Percentiles rank a stretch among this genome's conserved stretches.
Conservation (phyloP, 1,284 basidiomycete species). For the Heterobasidion occidentale region DNA sequence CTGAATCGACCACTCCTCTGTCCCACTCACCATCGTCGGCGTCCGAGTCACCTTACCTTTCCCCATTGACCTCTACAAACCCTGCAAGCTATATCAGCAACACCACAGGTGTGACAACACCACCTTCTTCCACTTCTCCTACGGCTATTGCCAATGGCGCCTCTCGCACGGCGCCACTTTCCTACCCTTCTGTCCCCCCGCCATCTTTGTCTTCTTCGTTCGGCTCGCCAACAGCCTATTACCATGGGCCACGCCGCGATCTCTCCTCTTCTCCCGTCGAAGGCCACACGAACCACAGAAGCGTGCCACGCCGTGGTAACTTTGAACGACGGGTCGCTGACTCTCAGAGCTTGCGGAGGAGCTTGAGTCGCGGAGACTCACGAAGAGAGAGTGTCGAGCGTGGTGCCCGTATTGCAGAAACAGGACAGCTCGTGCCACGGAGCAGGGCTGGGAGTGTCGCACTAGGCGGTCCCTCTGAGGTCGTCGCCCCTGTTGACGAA, state of each 20-base stretch:
- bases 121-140: constrained; percentile 50
- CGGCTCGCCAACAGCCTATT: constrained; percentile 46
- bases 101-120: constrained; percentile 56
- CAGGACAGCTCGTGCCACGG: constrained; percentile 43
- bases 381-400: constrained; percentile 52
- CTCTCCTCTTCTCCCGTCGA: constrained; percentile 40
- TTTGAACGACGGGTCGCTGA: constrained; percentile 32
- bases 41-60: constrained; percentile 32
- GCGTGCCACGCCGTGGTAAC: constrained; percentile 34
- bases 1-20: constrained; percentile 46
- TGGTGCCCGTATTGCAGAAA: constrained; percentile 58
- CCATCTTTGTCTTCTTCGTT: constrained; percentile 58
- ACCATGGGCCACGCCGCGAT: constrained; percentile 33
- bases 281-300: constrained; percentile 38
- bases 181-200: constrained; percentile 61
- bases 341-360: constrained; percentile 13
- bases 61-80: constrained; percentile 40
- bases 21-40: constrained; percentile 38
- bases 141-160: constrained; percentile 23
- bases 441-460: constrained; percentile 35
- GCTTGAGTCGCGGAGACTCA: constrained; percentile 21
- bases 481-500: background rate
- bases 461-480: background rate
- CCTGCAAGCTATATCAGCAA: constrained; percentile 48
- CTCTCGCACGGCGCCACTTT: constrained; percentile 36